Base-by-base conservation (phyloP, 1,139 yeast genomes). In the Meyerozyma sp. region DNA sequence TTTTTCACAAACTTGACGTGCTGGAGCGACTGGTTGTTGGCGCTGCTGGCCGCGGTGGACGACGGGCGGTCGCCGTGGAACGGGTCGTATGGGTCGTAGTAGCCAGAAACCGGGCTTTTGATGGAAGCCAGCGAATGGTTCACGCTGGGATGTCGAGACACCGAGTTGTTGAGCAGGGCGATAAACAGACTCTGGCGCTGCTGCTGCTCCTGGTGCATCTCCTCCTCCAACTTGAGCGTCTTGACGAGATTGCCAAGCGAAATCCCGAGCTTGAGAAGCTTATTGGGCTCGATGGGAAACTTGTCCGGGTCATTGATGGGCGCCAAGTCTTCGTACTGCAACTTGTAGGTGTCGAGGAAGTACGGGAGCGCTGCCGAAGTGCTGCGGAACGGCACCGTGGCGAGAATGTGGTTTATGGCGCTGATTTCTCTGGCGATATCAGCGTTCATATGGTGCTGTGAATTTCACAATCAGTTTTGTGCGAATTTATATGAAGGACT, bases 221-320 rank as follows among this genome's bases (percentile, higher is more conserved):
- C 73, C 47, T 69, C 70, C 46, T 72, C 77, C 26, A 57, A 47
- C 44, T 67, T 66, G 36, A 65, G 58, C 11, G 73, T 57, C 47
- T 68, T 70, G 36, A 72, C 51, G 41, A 72, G 56, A 50, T 70
- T 71, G 0, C 78, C 78, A 27, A 73, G 58, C 32, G 75, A 70
- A 23, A 73, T 71, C 8, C 75, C 73, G 35, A 73, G 54, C 50
- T 73, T 73, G 39, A 73, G 55, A 32, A 73, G 57, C 49, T 70
- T 70, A 49, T 55, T 65, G 37, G 68, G 56, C 43, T 72, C 70
- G 8, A 72, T 61, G 21, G 73, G 73, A 47, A 65, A 63, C 42
- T 55, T 57, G n/a, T 46, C 43, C 28, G 53, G 48, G 13, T 49
- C 50, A 30, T 49, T 57, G 29, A 59, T 56, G 39, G 66, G 56